Evolutionary conservation across 2,329 filamentous ascomycete genomes (phyloP).

Genomic region (Ophiostoma novo-ulmi): DNA sequence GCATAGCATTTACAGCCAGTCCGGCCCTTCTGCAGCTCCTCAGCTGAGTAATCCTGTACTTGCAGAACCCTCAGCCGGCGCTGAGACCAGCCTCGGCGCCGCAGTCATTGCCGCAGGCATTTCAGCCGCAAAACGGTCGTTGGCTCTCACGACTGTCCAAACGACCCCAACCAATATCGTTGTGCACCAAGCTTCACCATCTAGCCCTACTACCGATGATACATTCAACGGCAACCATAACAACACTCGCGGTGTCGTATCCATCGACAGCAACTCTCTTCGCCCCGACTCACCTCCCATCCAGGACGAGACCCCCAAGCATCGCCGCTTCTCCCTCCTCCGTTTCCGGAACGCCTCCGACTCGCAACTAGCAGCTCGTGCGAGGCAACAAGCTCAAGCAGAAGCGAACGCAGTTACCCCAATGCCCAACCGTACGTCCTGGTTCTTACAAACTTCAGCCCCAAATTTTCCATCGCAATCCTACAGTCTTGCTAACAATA

Average conservation of each 20-base stretch:
- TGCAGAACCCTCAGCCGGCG: not conserved
- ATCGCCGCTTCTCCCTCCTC: constrained; percentile 64
- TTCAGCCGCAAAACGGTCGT: constrained; percentile 24
- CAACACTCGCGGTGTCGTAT: constrained; percentile 29
- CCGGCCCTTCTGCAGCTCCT: not conserved
- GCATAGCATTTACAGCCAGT: not conserved
- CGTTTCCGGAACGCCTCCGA: constrained; percentile 90
- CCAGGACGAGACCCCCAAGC: constrained; percentile 52
- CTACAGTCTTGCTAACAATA: constrained; percentile 16
- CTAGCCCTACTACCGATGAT: constrained; percentile 26
- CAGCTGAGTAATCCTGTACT: not conserved
- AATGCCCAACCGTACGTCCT: constrained; percentile 52
- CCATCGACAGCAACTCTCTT: constrained; percentile 28
- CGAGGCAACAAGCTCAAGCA: constrained; percentile 59
- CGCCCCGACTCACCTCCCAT: constrained; percentile 47
- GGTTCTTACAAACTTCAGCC: no score
- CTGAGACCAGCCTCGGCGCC: constrained; percentile 22
- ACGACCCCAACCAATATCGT: constrained; percentile 12
- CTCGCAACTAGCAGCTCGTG: constrained; percentile 73
- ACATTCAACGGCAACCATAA: constrained; percentile 30
- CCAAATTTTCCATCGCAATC: no score
- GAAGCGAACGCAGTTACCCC: constrained; percentile 51
- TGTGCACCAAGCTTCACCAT: not conserved
- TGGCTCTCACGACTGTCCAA: not conserved
- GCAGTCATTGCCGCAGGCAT: constrained; percentile 30